These are phyloP conservation scores for Microdochium bolleyi DNA, from an alignment of 2,329 filamentous ascomycete genomes.

Conservation along the genomic window DNA sequence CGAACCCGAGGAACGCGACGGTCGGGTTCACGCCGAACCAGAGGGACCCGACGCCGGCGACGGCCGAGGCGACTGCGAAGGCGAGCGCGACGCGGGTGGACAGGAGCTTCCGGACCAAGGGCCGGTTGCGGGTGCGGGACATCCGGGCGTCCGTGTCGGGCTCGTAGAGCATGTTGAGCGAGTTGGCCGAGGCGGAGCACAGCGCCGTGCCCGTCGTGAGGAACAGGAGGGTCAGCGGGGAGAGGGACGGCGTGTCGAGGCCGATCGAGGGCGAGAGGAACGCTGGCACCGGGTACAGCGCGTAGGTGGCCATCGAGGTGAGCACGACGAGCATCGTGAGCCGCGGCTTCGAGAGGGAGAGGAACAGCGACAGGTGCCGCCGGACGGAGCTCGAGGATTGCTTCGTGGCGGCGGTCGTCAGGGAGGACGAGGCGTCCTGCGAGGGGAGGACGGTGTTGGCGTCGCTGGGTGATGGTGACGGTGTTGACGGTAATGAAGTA, in stretches of 20 bases:
- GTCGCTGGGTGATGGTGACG: conserved; percentile 1
- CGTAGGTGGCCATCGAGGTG: conserved; percentile 84
- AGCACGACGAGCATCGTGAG: conserved; percentile 87
- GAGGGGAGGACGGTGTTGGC: conserved; percentile 29
- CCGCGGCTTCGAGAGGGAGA: conserved; percentile 92
- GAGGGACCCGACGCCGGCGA: conserved; percentile 61
- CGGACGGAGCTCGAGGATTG: conserved; percentile 44
- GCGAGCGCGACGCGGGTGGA: conserved; percentile 61
- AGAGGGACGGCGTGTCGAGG: conserved; percentile 68
- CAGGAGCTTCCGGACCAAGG: conserved; percentile 76
- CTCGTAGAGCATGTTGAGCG: conserved; percentile 97
- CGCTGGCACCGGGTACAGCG: conserved; percentile 84
- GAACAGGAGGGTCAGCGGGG: conserved; percentile 85
- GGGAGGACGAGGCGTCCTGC: conserved; percentile 45
- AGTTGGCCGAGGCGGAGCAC: conserved; percentile 85
- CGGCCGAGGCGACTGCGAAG: conserved; percentile 71
- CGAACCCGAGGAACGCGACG: conserved; percentile 72
- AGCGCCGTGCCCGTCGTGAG: conserved; percentile 83
- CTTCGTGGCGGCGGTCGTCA: conserved; percentile 42
- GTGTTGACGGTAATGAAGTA: not conserved
- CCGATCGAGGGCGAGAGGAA: conserved; percentile 62
- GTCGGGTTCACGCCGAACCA: conserved; percentile 93
- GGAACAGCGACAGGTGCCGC: conserved; percentile 68
- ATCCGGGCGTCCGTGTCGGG: conserved; percentile 84
- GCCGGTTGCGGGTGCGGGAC: conserved; percentile 85